Base-by-base conservation (phyloP, 257 asterid genomes). In the Solanum paucissectum region DNA sequence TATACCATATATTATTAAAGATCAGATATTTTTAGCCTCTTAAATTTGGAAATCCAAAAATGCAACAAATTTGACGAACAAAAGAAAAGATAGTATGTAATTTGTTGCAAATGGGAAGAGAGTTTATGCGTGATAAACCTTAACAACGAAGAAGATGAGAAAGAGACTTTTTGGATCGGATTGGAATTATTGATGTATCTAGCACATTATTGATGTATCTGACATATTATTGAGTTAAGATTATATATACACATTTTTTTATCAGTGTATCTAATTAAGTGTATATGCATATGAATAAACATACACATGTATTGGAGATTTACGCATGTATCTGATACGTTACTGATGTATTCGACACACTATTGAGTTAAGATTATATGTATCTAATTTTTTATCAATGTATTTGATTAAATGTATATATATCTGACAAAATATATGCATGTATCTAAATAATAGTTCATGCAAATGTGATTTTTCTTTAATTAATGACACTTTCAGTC, bases 131-230 rank as follows among this genome's bases (percentile, higher is more conserved):
- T 55, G 64, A 55, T 55, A 55, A 55, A 55, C 64, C 64, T 55
- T 55, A 55, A 18, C n/a, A 7, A 6, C 0, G n/a, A 55, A 55
- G 64, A 55, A 18, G n/a, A 55, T 12, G 52, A 44, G 52, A 55
- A 52, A 52, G n/a, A 55, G 2, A 55, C 2, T 55, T 55, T 55
- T 18, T 55, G 0, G 64, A 55, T 55, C 5, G 0, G 10, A 55
- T 55, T 55, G n/a, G 9, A 55, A 55, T 55, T 55, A 55, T 55
- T 18, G 10, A 55, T 1, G 9, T 52, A 52, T 52, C 9, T 18
- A 0, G 0, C 2, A 52, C 62, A 1, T 16, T 18, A 52, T 52
- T 52, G 0, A 52, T 52, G 21, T 52, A 52, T 52, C 0, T 20
- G 1, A 18, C 0, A 52, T 0, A 52, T 52, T 52, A 52, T 7